Base-by-base conservation (phyloP, 2,329 filamentous ascomycete genomes). In the Diplodia scrobiculata region DNA sequence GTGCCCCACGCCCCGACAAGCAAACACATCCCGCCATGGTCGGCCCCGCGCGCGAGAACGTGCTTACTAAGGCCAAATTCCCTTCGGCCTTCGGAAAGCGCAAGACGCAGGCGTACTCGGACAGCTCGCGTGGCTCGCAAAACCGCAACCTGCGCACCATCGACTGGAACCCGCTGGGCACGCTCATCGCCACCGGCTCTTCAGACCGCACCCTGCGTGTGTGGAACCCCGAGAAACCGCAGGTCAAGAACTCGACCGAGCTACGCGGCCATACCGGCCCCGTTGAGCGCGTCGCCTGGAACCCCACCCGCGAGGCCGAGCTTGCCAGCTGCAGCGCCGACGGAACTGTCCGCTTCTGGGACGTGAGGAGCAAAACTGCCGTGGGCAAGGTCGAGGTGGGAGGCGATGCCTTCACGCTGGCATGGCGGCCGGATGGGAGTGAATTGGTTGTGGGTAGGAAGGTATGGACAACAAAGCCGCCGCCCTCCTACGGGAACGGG, bases 81-180 rank as follows among this genome's bases (percentile, higher is more conserved):
- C 80, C 87, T 2, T 76, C 79, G 45, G 84, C 88, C 68, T 92
- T 96, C 76, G 82, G 83, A 25, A 83, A 82, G 36, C 82, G 91
- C 52, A 90, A 90, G 75, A 89, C 88, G 25, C 88, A 91, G 71
- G 83, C 85, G 19, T 95, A 95, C 78, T 73, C 73, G 68, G 80
- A 82, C 69, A 73, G 73, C 47, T 73, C 72, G 27, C 70, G 73
- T 9, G 72, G 75, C 13, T 73, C 75, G 7, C 71, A 72, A 13
- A 71, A 71, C 45, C 76, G 77, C 63, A 76, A 71, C 67, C 74
- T 96, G 66, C 87, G 91, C 48, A 89, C 90, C 1, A 88, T 98
- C 70, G 89, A 91, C 47, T 98, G 94, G 94, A 97, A 94, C 70
- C 91, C 93, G 0, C 82, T 91, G 0, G 92, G 94, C 38, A 90